Conservation (phyloP, 2,329 filamentous ascomycete species). For the Curvularia spicifera region DNA sequence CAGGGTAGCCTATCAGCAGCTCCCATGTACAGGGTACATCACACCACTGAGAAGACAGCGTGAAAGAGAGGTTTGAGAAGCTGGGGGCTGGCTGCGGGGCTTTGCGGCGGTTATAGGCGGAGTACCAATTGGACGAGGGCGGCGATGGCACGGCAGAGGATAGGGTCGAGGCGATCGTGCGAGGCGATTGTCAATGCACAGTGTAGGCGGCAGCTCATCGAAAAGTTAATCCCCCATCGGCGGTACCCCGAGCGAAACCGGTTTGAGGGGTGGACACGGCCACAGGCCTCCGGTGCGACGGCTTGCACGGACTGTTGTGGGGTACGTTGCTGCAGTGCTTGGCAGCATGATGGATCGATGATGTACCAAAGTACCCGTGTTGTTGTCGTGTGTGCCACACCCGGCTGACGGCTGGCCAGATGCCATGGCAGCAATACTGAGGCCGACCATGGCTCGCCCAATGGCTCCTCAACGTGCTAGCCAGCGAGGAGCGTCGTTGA, state of each 20-base stretch:
- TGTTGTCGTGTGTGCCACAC: no score
- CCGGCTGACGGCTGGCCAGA: no score
- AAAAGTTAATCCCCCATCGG: slow-evolving; percentile 11
- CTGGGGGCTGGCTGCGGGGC: neutral
- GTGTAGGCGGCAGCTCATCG: slow-evolving; percentile 7
- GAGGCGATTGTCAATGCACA: slow-evolving; percentile 5
- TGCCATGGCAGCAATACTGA: no score
- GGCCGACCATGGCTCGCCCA: neutral
- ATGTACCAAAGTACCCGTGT: slow-evolving; percentile 14
- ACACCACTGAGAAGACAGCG: slow-evolving; percentile 5
- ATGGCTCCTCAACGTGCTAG: neutral
- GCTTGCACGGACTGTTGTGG: slow-evolving; percentile 17
- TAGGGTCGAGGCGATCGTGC: slow-evolving; percentile 9
- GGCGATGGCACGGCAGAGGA: slow-evolving; percentile 8
- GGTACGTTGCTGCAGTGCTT: slow-evolving; percentile 20
- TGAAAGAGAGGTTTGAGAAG: neutral
- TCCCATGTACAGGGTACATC: neutral
- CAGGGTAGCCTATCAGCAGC: slow-evolving; percentile 5
- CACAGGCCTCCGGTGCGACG: slow-evolving; percentile 17
- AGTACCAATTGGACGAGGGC: neutral
- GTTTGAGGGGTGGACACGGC: slow-evolving; percentile 17
- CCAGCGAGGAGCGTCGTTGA: neutral
- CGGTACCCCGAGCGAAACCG: slow-evolving; percentile 19
- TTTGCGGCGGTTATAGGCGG: neutral
- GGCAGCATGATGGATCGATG: slow-evolving; percentile 11